A percentile compares a stretch with the other conserved stretches of the same genome.
Evolutionary conservation across 345 rosid genomes (phyloP).

Genomic region (Gynandropsis gynandra): DNA sequence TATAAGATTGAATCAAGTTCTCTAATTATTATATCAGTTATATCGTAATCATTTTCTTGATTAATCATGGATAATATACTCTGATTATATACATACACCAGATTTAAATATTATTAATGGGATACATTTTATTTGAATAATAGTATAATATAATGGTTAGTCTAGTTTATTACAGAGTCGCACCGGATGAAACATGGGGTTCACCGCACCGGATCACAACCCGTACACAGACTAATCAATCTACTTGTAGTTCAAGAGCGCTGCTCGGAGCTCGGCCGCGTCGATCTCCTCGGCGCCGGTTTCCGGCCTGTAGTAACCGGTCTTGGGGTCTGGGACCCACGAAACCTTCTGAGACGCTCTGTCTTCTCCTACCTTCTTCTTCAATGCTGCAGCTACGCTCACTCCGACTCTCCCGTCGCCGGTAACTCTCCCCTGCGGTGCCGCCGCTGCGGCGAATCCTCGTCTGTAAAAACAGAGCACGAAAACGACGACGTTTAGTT

Average conservation of each 20-base stretch:
- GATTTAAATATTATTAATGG: no score
- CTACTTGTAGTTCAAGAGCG: slow-evolving; percentile 51
- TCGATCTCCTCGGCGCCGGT: slow-evolving; percentile 49
- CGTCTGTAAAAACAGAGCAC: slow-evolving; percentile 22
- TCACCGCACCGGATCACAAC: slow-evolving; percentile 14
- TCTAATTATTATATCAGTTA: no score
- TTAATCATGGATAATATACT: no score
- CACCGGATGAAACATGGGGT: neutral
- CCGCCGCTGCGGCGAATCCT: slow-evolving; percentile 26
- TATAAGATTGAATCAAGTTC: no score
- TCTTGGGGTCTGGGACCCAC: slow-evolving; percentile 81
- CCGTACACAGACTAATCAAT: neutral
- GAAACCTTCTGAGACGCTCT: slow-evolving; percentile 42
- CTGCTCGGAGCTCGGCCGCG: slow-evolving; percentile 57
- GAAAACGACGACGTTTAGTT: neutral
- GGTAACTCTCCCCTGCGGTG: slow-evolving; percentile 25
- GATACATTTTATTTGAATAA: no score
- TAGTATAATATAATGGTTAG: no score
- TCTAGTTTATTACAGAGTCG: slow-evolving; percentile 12
- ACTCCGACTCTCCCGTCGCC: slow-evolving; percentile 23
- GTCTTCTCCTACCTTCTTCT: slow-evolving; percentile 46
- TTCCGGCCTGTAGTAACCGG: slow-evolving; percentile 78
- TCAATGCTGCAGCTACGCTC: slow-evolving; percentile 19
- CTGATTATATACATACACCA: no score
- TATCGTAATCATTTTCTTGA: no score